Base-by-base conservation (phyloP, 257 asterid species). In the Solanum lignicaule region DNA sequence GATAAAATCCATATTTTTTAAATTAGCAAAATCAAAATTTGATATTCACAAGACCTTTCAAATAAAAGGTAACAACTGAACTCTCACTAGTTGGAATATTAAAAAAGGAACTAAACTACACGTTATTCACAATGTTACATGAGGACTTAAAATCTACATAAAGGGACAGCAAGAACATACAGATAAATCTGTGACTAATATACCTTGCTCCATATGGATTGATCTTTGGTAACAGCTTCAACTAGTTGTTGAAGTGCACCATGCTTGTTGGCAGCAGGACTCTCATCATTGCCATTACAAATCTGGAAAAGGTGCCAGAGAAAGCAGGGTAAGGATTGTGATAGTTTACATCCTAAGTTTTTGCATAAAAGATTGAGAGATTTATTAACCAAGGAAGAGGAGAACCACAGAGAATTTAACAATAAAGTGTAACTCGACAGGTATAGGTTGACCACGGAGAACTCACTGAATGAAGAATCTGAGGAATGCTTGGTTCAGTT, bases 401-500 rank as follows among this genome's bases (percentile, higher is more conserved):
- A 68, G 39, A 36, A 82, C 87, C 69, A 48, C 23, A 27, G 48
- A 83, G 83, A 41, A 74, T 33, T 75, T 52, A 83, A 31, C 15
- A 84, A 31, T n/a, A 79, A 27, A 69, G 43, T 55, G 73, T 58
- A 85, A 52, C 52, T 86, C 60, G 73, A 69, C 60, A 65, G 65
- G 52, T 66, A 38, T 66, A 86, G 60, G 20, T 31, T 89, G 86
- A 74, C 52, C 60, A 33, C 81, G 58, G 76, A 55, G 52, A 87
- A 87, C 98, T 93, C 90, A 97, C 99, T 92, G 93, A 73, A 93
- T 97, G 99, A 90, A 97, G 99, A 90, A 97, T 91, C 93, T 96
- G 98, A 74, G 99, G 99, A 92, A 97, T 96, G 90, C 99, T 97
- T 21, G 96, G 98, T 76, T 94, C 99, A 46, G 90, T 82, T 88